Conservation (phyloP, 805 yeast species). For the Yarrowia sp. region DNA sequence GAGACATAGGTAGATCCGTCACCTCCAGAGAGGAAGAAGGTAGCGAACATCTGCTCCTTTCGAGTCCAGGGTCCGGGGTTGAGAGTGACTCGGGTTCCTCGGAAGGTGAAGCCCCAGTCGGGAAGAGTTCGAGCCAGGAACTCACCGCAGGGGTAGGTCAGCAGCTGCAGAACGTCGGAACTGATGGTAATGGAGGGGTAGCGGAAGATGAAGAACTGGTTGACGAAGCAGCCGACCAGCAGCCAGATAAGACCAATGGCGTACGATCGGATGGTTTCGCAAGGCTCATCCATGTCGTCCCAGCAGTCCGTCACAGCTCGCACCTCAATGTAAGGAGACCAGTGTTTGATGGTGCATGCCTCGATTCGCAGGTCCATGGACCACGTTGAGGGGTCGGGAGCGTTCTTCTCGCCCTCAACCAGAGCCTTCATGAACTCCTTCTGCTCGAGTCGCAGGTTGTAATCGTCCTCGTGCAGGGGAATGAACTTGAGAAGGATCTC, state of each 20-base stretch:
- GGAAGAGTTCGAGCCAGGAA: slow-evolving; percentile 47
- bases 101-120: slow-evolving; percentile 44
- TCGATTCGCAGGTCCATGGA: slow-evolving; percentile 35
- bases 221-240: slow-evolving; percentile 54
- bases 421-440: neutral
- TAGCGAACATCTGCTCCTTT: slow-evolving; percentile 61
- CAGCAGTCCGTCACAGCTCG: slow-evolving; percentile 50
- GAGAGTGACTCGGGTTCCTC: slow-evolving; percentile 45
- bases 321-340: slow-evolving; percentile 60
- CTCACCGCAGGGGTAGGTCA: slow-evolving; percentile 60
- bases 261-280: slow-evolving; percentile 55
- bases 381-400: neutral
- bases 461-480: neutral
- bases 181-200: slow-evolving; percentile 53
- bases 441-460: neutral
- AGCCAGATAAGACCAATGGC: slow-evolving; percentile 52
- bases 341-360: slow-evolving; percentile 44
- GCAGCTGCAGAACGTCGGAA: slow-evolving; percentile 54
- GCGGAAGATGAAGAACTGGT: slow-evolving; percentile 57
- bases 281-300: slow-evolving; percentile 38
- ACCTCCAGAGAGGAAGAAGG: slow-evolving; percentile 30
- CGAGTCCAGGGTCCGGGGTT: slow-evolving; percentile 66
- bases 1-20: slow-evolving; percentile 29
- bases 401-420: neutral
- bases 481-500: neutral